Evolutionary conservation across 257 asterid species (phyloP).

Genomic region (Scutellaria galericulata): DNA sequence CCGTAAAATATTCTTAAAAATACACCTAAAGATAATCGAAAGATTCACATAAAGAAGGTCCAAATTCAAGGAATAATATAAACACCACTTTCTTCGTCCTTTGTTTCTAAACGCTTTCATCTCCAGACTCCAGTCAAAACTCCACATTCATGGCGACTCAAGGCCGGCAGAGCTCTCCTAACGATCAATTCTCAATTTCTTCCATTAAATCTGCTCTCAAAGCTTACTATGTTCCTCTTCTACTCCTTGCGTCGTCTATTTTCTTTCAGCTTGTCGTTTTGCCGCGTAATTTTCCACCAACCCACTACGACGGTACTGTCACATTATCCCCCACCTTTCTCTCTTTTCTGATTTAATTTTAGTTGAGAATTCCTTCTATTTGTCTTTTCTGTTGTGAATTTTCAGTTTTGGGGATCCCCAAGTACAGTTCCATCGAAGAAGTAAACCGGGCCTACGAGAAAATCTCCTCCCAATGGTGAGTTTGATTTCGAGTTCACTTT

Average conservation of each 20-base stretch:
- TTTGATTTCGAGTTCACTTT: neutral
- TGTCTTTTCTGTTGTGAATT: slow-evolving; percentile 16
- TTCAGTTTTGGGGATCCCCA: slow-evolving; percentile 76
- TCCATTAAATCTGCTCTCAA: slow-evolving; percentile 43
- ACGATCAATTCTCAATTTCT: slow-evolving; percentile 35
- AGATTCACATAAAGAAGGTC: neutral
- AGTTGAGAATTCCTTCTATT: slow-evolving; percentile 20
- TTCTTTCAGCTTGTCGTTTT: slow-evolving; percentile 76
- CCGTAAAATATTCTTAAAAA: too few relatives aligned
- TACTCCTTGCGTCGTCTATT: slow-evolving; percentile 63
- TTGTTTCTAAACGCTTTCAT: slow-evolving; percentile 16
- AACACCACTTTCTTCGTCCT: neutral
- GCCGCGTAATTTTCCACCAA: slow-evolving; percentile 78
- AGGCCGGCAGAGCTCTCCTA: slow-evolving; percentile 43
- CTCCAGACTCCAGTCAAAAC: slow-evolving; percentile 16
- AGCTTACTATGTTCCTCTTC: slow-evolving; percentile 73
- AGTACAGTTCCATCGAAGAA: slow-evolving; percentile 73
- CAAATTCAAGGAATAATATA: neutral
- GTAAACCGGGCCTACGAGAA: slow-evolving; percentile 71
- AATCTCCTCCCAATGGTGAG: slow-evolving; percentile 65
- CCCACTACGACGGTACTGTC: slow-evolving; percentile 78
- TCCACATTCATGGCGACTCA: slow-evolving; percentile 44
- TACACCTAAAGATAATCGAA: neutral
- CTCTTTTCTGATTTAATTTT: neutral
- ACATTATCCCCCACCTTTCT: neutral